Conservation (phyloP, 2,329 filamentous ascomycete species). For the Penicillium expansum region DNA sequence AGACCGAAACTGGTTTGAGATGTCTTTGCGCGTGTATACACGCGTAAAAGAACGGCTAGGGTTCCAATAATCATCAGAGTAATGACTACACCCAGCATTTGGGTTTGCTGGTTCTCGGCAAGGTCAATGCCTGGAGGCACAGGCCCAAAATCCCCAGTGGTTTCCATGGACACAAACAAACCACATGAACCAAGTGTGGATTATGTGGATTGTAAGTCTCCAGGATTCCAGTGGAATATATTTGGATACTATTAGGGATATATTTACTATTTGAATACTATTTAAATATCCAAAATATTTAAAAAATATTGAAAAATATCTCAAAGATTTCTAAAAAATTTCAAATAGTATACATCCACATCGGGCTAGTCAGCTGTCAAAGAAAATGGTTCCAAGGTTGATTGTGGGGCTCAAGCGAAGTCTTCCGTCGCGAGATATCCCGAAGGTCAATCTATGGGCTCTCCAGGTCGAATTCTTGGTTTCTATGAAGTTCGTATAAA, state of each 20-base stretch:
- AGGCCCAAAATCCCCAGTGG: slow-evolving; percentile 5
- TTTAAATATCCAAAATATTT: too few species aligned
- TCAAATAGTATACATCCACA: neutral
- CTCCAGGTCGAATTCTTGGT: neutral
- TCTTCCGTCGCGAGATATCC: neutral
- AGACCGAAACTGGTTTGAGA: slow-evolving; percentile 3
- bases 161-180: neutral
- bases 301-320: too few species aligned
- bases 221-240: neutral
- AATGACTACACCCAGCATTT: slow-evolving; percentile 4
- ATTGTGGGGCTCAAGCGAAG: neutral
- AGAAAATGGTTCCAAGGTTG: neutral
- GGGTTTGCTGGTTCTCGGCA: neutral
- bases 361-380: neutral
- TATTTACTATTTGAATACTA: too few species aligned
- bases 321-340: too few species aligned
- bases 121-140: slow-evolving; percentile 7
- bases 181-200: neutral
- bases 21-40: slow-evolving; percentile 7
- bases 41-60: slow-evolving; percentile 6
- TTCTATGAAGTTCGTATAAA: neutral
- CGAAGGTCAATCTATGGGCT: neutral
- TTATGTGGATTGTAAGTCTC: neutral
- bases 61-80: slow-evolving; percentile 7
- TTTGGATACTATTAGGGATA: too few species aligned